Percentiles rank a stretch among this genome's conserved stretches.
phyloP scores from a whole-genome alignment of 2,329 filamentous ascomycete genomes.

The Penicillium sp. region DNA sequence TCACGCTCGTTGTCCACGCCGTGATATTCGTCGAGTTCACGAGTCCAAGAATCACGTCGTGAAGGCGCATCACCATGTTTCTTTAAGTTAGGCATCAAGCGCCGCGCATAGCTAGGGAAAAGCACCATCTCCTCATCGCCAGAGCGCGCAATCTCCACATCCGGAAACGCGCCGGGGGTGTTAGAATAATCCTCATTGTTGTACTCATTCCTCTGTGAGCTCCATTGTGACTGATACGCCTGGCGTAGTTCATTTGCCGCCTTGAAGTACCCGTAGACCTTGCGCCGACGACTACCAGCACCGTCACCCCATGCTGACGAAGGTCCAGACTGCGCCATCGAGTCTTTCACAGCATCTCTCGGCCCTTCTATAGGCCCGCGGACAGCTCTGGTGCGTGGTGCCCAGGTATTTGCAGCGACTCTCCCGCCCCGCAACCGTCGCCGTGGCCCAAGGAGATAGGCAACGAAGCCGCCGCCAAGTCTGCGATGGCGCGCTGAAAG shows the following conservation, averaged over 20 bases:
- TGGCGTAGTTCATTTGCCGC: constrained; percentile 68
- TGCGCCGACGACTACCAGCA: constrained; percentile 63
- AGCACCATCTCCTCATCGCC: constrained; percentile 89
- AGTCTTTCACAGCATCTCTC: constrained; percentile 14
- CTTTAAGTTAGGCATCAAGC: constrained; percentile 53
- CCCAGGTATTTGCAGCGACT: constrained; percentile 2
- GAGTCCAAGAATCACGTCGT: constrained; percentile 27
- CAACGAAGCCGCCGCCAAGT: constrained; percentile 21
- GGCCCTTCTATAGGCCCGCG: constrained; percentile 15
- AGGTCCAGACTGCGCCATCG: constrained; percentile 24
- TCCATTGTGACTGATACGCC: constrained; percentile 56
- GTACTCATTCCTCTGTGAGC: constrained; percentile 41
- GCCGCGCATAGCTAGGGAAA: constrained; percentile 88
- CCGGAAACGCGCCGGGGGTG: constrained; percentile 74
- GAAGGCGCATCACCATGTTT: constrained; percentile 22
- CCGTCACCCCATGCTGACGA: constrained; percentile 23
- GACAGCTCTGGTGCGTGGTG: constrained; percentile 12
- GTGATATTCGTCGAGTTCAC: constrained; percentile 39
- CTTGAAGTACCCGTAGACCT: constrained; percentile 67
- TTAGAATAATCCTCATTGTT: constrained; percentile 45
- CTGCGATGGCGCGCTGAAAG: constrained; percentile 44
- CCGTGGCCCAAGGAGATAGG: constrained; percentile 24
- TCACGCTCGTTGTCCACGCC: constrained; percentile 52
- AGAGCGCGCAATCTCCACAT: constrained; percentile 71
- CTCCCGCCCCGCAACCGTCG: constrained; percentile 18